A percentile compares a stretch with the other conserved stretches of the same genome.
phyloP scores from a whole-genome alignment of 306 rosid species.

The Potentilla sterilis region DNA sequence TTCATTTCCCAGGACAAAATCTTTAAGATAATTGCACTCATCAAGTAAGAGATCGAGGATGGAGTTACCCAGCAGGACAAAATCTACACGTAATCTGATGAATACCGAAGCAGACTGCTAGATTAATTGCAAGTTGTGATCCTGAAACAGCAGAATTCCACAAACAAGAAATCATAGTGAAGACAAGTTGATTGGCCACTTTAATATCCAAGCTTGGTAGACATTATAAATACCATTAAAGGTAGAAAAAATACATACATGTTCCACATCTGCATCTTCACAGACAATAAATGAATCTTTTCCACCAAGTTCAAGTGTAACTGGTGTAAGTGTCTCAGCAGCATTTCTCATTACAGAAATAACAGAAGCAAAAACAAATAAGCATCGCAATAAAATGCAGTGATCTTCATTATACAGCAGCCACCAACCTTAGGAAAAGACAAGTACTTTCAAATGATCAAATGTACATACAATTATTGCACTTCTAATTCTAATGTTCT shows the following conservation, averaged over 20 bases:
- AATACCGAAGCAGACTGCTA: no score
- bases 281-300: constrained; percentile 97
- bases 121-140: no score
- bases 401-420: constrained; percentile 12
- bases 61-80: no score
- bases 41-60: no score
- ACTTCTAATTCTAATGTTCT: no score
- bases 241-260: constrained; percentile 45
- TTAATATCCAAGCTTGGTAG: constrained; percentile 22
- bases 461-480: no score
- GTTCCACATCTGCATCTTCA: constrained; percentile 87
- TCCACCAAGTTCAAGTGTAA: constrained; percentile 98
- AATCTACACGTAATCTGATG: no score
- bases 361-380: constrained; percentile 7
- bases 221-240: constrained; percentile 6
- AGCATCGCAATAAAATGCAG: constrained; percentile 19
- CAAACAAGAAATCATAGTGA: no score
- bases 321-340: constrained; percentile 77
- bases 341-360: constrained; percentile 76
- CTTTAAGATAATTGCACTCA: no score
- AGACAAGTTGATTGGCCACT: not conserved
- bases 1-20: no score
- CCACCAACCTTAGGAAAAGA: not conserved
- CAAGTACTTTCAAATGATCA: not conserved
- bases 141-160: no score